Evolutionary conservation across 2,329 filamentous ascomycete species (phyloP), one percentile per base, ranked within the genome.

Genomic region (Alternaria sp.): DNA sequence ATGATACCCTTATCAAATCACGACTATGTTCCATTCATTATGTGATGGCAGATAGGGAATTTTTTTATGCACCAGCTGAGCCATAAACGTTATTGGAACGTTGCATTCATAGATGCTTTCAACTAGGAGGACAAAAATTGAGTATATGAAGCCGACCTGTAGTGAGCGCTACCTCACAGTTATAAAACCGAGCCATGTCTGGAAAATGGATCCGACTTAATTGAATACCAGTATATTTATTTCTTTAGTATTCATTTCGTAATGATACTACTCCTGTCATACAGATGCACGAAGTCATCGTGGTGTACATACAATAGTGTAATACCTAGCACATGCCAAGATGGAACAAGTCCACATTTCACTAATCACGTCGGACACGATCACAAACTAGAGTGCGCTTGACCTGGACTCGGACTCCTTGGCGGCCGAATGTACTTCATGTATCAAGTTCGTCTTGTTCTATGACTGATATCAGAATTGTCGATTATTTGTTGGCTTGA

Each of bases 1-100:
- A 50, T 57, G 45, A 57, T 57, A 50, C 54, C 44, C 34, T 57
- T 50, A 20, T 18, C 34, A 45, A 54, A 41, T 41, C 38, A n/a
- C 38, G 4, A 38, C 8, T 0, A 38, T 4, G n/a, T 38, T 38
- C 16, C 16, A n/a, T 9, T 38, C 8, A 2, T 1, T 9, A 9
- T n/a, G 16, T 18, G 36, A 10, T 30, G 28, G 28, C 10, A 30
- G 10, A 27, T 0, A 0, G 0, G 25, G 25, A 27, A 7, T 1
- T 27, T 6, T 0, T 27, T 7, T 27, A 27, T 27, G 25, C 0
- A 30, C 10, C 10, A 30, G 9, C 10, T 11, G 10, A 8, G 16
- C 0, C 0, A n/a, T 8, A n/a, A n/a, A n/a, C 14, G 2, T 38
- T 38, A 9, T 8, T 16, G 16, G 16, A n/a, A 38, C 0, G 34